A percentile compares a stretch with the other conserved stretches of the same genome.
These are phyloP conservation scores for Polychaeton citri DNA, from an alignment of 2,329 filamentous ascomycete genomes.

Conservation along the genomic window DNA sequence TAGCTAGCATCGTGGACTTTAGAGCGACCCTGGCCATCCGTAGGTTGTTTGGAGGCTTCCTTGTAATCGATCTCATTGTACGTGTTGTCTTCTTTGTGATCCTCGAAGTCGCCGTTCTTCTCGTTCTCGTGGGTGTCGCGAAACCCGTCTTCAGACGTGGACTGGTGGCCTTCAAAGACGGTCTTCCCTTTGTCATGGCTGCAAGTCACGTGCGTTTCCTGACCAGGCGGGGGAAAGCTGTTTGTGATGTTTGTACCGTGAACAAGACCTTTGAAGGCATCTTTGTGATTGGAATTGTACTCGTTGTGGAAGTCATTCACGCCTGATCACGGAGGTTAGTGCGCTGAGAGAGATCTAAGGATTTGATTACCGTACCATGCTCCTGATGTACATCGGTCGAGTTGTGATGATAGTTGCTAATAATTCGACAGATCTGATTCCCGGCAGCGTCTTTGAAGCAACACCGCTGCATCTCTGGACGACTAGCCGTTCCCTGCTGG, in stretches of 20 bases:
- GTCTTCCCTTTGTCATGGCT: not conserved
- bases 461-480: not conserved
- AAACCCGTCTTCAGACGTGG: not conserved
- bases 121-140: not conserved
- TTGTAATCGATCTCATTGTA: not conserved
- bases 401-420: not conserved
- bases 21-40: not conserved
- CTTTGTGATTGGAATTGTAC: not conserved
- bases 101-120: not conserved
- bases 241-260: not conserved
- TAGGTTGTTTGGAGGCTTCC: not conserved
- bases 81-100: not conserved
- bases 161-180: not conserved
- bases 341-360: not conserved
- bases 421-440: not conserved
- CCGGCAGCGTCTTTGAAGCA: not conserved
- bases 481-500: not conserved
- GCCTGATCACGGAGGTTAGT: not conserved
- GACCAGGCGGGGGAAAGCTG: not conserved
- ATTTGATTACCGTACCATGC: not conserved
- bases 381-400: not conserved
- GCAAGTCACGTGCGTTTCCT: not conserved
- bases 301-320: not conserved
- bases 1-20: not conserved
- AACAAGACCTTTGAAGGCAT: not conserved